Evolutionary conservation across 768 basidiomycete genomes (phyloP).

Genomic region (Mycena filopes): DNA sequence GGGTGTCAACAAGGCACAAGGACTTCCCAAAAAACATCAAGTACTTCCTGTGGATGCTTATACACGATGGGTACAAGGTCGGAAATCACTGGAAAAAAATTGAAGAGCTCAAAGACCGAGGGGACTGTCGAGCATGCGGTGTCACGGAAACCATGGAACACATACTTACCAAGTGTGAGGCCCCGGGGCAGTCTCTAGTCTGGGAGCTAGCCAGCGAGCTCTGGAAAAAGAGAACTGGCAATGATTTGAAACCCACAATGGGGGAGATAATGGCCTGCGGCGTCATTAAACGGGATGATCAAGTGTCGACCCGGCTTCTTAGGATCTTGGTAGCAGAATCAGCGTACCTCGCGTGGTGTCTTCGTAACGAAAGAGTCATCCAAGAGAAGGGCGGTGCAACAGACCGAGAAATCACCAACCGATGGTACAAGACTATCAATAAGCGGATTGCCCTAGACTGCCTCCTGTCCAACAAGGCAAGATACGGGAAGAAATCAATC

Average conservation of each 20-base stretch:
- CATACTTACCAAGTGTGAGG: not conserved
- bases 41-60: conserved; percentile 6
- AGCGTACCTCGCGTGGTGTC: conserved; percentile 23
- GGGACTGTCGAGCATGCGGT: not conserved
- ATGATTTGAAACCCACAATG: not conserved
- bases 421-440: not conserved
- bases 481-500: not conserved
- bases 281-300: not conserved
- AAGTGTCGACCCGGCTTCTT: conserved; percentile 7
- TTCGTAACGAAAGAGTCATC: conserved; percentile 4
- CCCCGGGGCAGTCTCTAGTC: no score
- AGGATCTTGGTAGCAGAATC: conserved; percentile 22
- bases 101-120: not conserved
- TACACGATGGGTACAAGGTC: not conserved
- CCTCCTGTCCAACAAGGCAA: no score
- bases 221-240: conserved; percentile 10
- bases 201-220: not conserved
- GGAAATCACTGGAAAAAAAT: not conserved
- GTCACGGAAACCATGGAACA: not conserved
- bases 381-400: not conserved
- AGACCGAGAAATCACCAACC: not conserved
- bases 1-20: not conserved
- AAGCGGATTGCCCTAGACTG: no score
- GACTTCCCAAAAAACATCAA: not conserved
- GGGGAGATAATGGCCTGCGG: conserved; percentile 16